Evolutionary conservation across 202 grass and related monocot species (phyloP), one percentile per base, ranked within the genome.

Genomic region (Cymbopogon flexuosus): DNA sequence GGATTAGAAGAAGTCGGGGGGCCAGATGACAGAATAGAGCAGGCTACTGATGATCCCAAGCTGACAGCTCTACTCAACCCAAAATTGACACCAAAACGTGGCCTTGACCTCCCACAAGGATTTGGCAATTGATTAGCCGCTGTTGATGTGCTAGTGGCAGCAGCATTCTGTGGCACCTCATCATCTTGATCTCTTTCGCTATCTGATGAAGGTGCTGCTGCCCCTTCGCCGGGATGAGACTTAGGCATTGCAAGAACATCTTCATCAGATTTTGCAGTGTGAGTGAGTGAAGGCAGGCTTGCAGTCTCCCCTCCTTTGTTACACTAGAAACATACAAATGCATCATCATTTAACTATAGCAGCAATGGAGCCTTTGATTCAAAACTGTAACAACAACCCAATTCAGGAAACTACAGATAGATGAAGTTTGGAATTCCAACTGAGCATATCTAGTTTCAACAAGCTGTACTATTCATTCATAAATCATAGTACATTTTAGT

Each of bases 11-110:
- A 74, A 86, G 82, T 36, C 13, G 87, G 47, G 45, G 84, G 77
- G 43, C 70, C 65, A 5, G 79, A 79, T 54, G 90, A 93, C 70
- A 93, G 83, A 65, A 99, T 58, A 59, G 91, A 88, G 66, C 79
- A 87, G 12, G 92, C 80, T 30, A 74, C 83, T 2, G 90, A 93
- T 62, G 96, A 96, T 49, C 96, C 96, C 71, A 99, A 85, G 73
- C 93, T 96, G 72, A 90, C 85, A 19, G 93, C 90, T 91, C 90
- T 90, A 57, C 91, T 96, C 82, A 99, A 68, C 73, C 92, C 89
- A 72, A 89, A 93, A 71, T 84, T 95, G 83, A 83, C 79, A 80
- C 76, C 87, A 84, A 99, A 91, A 64, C 58, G 81, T 73, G 83
- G 66, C 9, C 62, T 77, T 13, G 83, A 63, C 74, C 88, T 85